These are phyloP conservation scores for Suillus brevipes DNA, from an alignment of 768 basidiomycete genomes.

Conservation along the genomic window DNA sequence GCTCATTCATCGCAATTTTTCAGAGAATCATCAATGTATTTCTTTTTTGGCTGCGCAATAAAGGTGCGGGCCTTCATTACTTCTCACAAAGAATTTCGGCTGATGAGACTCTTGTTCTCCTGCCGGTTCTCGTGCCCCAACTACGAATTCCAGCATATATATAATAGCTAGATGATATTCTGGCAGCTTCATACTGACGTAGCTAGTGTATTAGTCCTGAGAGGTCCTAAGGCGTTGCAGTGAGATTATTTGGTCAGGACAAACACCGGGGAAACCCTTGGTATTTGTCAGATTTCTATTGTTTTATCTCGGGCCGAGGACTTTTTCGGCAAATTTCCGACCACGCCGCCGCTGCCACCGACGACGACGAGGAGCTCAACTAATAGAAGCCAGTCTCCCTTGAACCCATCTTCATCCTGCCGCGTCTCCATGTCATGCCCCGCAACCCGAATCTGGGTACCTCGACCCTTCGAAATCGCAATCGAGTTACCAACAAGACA, in stretches of 20 bases:
- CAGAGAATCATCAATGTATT: slow-evolving; percentile 4
- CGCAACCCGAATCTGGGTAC: slow-evolving; percentile 76
- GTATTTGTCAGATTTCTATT: slow-evolving; percentile 28
- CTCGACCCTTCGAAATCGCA: slow-evolving; percentile 81
- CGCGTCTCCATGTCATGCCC: slow-evolving; percentile 81
- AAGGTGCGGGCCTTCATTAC: background rate
- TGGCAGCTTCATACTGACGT: slow-evolving; percentile 25
- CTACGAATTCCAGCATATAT: slow-evolving; percentile 6
- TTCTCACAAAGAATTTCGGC: background rate
- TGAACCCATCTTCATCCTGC: slow-evolving; percentile 39
- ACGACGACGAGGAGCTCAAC: slow-evolving; percentile 40
- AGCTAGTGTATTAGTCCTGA: slow-evolving; percentile 10
- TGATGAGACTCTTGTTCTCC: background rate
- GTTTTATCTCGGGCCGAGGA: slow-evolving; percentile 55
- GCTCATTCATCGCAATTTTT: background rate
- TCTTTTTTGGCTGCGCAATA: background rate
- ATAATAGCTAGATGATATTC: slow-evolving; percentile 10
- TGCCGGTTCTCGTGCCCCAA: background rate
- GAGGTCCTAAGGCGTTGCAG: slow-evolving; percentile 6
- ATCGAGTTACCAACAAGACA: slow-evolving; percentile 91
- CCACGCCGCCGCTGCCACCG: slow-evolving; percentile 58
- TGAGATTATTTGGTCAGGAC: slow-evolving; percentile 24
- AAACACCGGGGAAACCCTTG: slow-evolving; percentile 33
- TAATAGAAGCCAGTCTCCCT: slow-evolving; percentile 31
- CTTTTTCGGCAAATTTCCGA: slow-evolving; percentile 66